Percentiles rank a stretch among this genome's conserved stretches.
These are phyloP conservation scores for Heliosperma pusillum DNA, from an alignment of 148 eudicot species.

Conservation along the genomic window DNA sequence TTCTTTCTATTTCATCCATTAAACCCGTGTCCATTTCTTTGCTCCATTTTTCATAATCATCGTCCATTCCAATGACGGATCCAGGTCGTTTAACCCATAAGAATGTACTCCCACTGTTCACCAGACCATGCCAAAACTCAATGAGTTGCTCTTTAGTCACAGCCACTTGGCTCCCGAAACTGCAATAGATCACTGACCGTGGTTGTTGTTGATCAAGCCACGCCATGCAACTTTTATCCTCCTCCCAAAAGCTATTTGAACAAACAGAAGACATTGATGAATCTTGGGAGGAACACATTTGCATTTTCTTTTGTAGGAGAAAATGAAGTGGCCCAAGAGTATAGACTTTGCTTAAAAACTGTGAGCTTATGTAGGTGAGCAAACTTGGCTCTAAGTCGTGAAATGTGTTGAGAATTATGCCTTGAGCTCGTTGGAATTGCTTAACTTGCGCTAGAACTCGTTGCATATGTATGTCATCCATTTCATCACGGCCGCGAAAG, in stretches of 20 bases:
- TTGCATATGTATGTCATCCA: neutral
- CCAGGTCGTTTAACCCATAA: conserved; percentile 30
- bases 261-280: neutral
- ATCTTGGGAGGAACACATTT: neutral
- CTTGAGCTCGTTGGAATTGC: conserved; percentile 18
- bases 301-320: conserved; percentile 5
- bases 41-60: neutral
- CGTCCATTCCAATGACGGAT: conserved; percentile 12
- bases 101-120: conserved; percentile 18
- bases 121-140: conserved; percentile 32
- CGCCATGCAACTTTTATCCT: conserved; percentile 24
- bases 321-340: conserved; percentile 27
- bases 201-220: conserved; percentile 24
- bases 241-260: conserved; percentile 20
- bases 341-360: conserved; percentile 16
- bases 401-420: conserved; percentile 30
- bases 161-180: conserved; percentile 26
- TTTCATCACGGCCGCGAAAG: conserved; percentile 11
- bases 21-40: neutral
- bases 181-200: conserved; percentile 26
- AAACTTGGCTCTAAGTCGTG: conserved; percentile 19
- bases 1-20: neutral
- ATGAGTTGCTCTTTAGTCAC: conserved; percentile 24
- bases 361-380: conserved; percentile 18
- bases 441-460: neutral